Percentiles rank a stretch among this genome's conserved stretches.
Conservation (phyloP, 805 yeast genomes). For the Yamadazyma scolyti region DNA sequence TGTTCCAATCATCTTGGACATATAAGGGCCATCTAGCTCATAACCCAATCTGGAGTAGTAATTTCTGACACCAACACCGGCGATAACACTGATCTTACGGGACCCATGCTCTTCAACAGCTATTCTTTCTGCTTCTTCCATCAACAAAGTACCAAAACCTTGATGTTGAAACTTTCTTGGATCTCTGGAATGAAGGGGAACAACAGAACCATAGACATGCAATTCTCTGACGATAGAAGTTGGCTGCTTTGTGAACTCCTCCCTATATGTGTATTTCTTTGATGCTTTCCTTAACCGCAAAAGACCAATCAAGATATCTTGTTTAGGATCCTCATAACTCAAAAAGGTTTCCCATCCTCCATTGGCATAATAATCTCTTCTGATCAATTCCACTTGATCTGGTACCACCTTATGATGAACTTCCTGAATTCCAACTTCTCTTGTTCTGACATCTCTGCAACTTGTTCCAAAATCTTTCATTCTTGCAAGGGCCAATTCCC, state of each 20-base stretch:
- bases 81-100: constrained; percentile 84
- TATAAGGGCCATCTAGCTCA: constrained; percentile 89
- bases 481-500: constrained; percentile 93
- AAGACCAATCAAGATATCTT: constrained; percentile 91
- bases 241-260: constrained; percentile 78
- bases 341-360: constrained; percentile 99
- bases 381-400: constrained; percentile 91
- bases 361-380: constrained; percentile 95
- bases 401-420: constrained; percentile 96
- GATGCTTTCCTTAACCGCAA: constrained; percentile 85
- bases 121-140: constrained; percentile 98
- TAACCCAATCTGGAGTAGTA: constrained; percentile 93
- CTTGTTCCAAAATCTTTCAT: constrained; percentile 97
- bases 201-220: constrained; percentile 97
- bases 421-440: constrained; percentile 98
- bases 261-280: constrained; percentile 83
- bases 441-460: constrained; percentile 93
- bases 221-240: constrained; percentile 95
- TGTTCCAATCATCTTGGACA: constrained; percentile 59
- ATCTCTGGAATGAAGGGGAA: constrained; percentile 92
- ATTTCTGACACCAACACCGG: constrained; percentile 97
- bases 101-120: constrained; percentile 95
- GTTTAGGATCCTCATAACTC: constrained; percentile 94
- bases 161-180: constrained; percentile 98
- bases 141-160: constrained; percentile 93